Conservation (phyloP, 371 early-diverging fungal genomes). For the Nematocida homosporus region DNA sequence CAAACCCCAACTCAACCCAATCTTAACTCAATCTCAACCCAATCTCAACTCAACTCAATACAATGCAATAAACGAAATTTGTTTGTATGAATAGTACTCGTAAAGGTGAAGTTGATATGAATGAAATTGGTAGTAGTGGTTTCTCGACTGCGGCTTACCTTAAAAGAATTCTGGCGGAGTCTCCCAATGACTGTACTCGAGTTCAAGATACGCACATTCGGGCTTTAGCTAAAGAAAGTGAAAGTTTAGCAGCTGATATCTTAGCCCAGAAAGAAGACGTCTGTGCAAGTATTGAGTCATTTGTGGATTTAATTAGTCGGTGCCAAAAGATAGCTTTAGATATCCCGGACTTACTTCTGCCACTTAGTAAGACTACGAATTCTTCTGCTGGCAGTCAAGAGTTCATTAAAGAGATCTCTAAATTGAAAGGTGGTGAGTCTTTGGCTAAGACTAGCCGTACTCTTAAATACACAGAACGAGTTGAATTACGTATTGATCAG, state of each 20-base stretch:
- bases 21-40: too few species aligned
- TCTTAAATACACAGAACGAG: conserved; percentile 36
- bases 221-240: conserved; percentile 19
- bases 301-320: not conserved
- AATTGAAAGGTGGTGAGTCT: conserved; percentile 6
- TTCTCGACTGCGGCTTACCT: conserved; percentile 44
- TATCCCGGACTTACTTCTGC: conserved; percentile 50
- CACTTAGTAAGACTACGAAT: not conserved
- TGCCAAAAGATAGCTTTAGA: conserved; percentile 24
- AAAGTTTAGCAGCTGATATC: conserved; percentile 27
- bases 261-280: conserved; percentile 21
- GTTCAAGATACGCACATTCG: conserved; percentile 30
- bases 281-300: not conserved
- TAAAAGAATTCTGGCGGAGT: conserved; percentile 7
- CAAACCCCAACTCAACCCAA: too few species aligned
- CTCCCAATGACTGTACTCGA: conserved; percentile 35
- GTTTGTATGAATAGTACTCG: conserved; percentile 1
- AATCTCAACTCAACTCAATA: not conserved
- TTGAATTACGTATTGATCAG: conserved; percentile 11
- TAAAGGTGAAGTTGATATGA: not conserved
- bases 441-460: not conserved
- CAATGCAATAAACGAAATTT: conserved; percentile 2
- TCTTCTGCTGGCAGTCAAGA: not conserved
- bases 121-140: conserved; percentile 18
- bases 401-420: conserved; percentile 9